A percentile compares a stretch with the other conserved stretches of the same genome.
Evolutionary conservation across 352 stramenopile species (phyloP).

Genomic region (Phytophthora citrophthora): DNA sequence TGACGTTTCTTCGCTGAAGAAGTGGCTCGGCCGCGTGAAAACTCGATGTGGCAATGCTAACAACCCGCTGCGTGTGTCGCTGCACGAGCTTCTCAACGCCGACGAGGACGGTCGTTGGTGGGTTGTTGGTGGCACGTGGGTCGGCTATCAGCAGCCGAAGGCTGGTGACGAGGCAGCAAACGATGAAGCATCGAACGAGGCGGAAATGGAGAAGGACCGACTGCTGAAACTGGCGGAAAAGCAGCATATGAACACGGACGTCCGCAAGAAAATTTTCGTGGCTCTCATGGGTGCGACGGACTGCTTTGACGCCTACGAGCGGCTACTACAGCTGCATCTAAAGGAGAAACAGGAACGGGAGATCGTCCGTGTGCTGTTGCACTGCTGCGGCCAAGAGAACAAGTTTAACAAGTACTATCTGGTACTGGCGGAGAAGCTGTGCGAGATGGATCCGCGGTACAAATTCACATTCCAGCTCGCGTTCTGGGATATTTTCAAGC

Average conservation of each 20-base stretch:
- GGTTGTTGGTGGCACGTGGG: conserved; percentile 96
- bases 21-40: conserved; percentile 96
- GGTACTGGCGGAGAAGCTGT: conserved; percentile 92
- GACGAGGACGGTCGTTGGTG: conserved; percentile 95
- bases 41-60: conserved; percentile 81
- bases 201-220: conserved; percentile 54
- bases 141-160: conserved; percentile 63
- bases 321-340: conserved; percentile 90
- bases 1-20: conserved; percentile 87
- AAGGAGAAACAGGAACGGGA: conserved; percentile 94
- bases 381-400: conserved; percentile 89
- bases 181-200: conserved; percentile 18
- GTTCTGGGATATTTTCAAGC: conserved; percentile 98
- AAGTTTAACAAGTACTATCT: conserved; percentile 97
- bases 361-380: conserved; percentile 94
- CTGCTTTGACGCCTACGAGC: conserved; percentile 96
- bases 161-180: conserved; percentile 41
- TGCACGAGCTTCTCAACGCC: conserved; percentile 78
- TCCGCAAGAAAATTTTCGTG: conserved; percentile 96
- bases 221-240: conserved; percentile 94
- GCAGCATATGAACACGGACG: conserved; percentile 98
- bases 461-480: conserved; percentile 97
- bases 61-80: conserved; percentile 72
- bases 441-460: conserved; percentile 93
- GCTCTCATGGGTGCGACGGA: conserved; percentile 96